Conservation (phyloP, 2,329 filamentous ascomycete species). For the Pseudocercospora fijiensis region DNA sequence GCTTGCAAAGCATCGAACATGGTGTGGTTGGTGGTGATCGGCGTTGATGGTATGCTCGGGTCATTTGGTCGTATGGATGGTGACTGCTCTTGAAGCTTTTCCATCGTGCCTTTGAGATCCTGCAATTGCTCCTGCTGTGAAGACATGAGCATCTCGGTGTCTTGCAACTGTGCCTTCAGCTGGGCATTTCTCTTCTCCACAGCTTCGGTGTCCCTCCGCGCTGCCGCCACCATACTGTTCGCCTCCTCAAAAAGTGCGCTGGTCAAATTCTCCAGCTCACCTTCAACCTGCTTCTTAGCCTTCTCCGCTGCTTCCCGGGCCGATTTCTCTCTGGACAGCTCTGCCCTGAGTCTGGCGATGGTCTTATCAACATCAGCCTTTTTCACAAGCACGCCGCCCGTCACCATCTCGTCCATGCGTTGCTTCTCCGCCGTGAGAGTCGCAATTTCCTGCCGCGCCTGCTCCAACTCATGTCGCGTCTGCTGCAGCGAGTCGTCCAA, state of each 20-base stretch:
- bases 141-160: constrained; percentile 79
- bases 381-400: constrained; percentile 72
- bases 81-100: constrained; percentile 76
- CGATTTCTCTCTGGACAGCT: constrained; percentile 45
- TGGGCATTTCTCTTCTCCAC: constrained; percentile 80
- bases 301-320: constrained; percentile 46
- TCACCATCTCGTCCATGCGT: constrained; percentile 67
- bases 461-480: constrained; percentile 78
- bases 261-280: constrained; percentile 86
- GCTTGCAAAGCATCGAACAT: constrained; percentile 61
- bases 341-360: constrained; percentile 43
- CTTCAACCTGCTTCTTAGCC: constrained; percentile 86
- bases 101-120: constrained; percentile 89
- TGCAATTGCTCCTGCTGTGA: constrained; percentile 91
- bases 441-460: constrained; percentile 64
- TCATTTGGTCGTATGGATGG: constrained; percentile 58
- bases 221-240: constrained; percentile 93
- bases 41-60: constrained; percentile 72
- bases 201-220: constrained; percentile 78
- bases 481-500: constrained; percentile 84
- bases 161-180: constrained; percentile 77
- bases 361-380: constrained; percentile 67
- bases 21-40: constrained; percentile 60
- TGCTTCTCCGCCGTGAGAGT: constrained; percentile 68
- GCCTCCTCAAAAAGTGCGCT: constrained; percentile 96